These are phyloP conservation scores for Mycena haematopus DNA, from an alignment of 768 basidiomycete species.

Conservation along the genomic window DNA sequence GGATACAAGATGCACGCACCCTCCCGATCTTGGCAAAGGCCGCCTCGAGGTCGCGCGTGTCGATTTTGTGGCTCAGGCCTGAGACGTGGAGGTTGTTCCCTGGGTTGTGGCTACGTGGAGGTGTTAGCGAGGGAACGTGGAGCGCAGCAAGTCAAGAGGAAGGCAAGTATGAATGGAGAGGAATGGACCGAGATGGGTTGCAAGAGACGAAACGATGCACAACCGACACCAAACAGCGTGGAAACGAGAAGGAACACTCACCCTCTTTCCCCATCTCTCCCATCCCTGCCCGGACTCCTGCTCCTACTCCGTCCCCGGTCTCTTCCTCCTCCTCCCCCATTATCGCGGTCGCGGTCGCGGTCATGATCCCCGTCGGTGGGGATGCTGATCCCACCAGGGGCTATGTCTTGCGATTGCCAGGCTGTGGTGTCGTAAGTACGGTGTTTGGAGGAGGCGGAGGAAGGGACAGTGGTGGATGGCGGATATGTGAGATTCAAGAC, in stretches of 20 bases:
- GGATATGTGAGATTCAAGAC: neutral
- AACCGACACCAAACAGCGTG: neutral
- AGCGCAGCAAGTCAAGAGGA: neutral
- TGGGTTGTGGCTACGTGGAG: conserved; percentile 56
- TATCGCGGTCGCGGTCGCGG: conserved; percentile 44
- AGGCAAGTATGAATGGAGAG: neutral
- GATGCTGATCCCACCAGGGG: conserved; percentile 75
- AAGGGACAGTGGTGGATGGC: neutral
- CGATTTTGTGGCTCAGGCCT: conserved; percentile 61
- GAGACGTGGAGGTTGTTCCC: conserved; percentile 73
- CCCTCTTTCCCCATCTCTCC: conserved; percentile 58
- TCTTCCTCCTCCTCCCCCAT: conserved; percentile 31
- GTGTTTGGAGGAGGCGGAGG: neutral
- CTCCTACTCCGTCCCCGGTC: conserved; percentile 74
- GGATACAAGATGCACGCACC: conserved; percentile 43
- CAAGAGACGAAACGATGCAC: neutral
- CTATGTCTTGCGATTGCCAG: conserved; percentile 86
- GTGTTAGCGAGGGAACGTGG: neutral
- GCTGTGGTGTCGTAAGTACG: conserved; percentile 55
- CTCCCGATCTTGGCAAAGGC: conserved; percentile 89
- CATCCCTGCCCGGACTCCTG: conserved; percentile 70
- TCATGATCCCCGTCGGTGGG: conserved; percentile 56
- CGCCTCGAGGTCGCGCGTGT: conserved; percentile 87
- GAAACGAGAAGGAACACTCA: conserved; percentile 39
- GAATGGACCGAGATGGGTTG: neutral